Conservation (phyloP, 164 flowering plant species). For the Tetracentron sinense region DNA sequence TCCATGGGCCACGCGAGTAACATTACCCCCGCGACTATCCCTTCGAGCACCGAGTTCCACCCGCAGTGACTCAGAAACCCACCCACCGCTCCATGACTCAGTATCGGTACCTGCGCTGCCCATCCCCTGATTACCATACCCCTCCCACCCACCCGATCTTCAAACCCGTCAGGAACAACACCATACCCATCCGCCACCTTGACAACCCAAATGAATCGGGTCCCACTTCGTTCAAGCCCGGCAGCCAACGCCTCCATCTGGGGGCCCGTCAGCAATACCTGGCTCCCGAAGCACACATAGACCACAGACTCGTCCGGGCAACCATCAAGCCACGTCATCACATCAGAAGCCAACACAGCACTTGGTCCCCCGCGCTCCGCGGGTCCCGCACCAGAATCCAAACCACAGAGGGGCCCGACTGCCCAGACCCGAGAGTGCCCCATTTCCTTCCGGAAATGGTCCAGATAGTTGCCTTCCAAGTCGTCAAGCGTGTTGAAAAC, state of each 20-base stretch:
- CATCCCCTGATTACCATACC: slow-evolving; percentile 45
- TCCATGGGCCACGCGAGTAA: slow-evolving; percentile 62
- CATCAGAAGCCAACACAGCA: slow-evolving; percentile 17
- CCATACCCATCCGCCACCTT: slow-evolving; percentile 23
- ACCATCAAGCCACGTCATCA: slow-evolving; percentile 48
- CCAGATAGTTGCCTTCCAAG: slow-evolving; percentile 38
- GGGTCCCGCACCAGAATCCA: slow-evolving; percentile 2
- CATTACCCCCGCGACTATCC: slow-evolving; percentile 32
- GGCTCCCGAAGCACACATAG: slow-evolving; percentile 63
- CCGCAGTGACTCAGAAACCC: slow-evolving; percentile 62
- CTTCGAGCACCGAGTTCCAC: slow-evolving; percentile 60
- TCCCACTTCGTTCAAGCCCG: slow-evolving; percentile 41
- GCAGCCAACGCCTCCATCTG: slow-evolving; percentile 30
- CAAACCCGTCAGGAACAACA: slow-evolving; percentile 38
- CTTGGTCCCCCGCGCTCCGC: slow-evolving; percentile 33
- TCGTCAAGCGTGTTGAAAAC: slow-evolving; percentile 37
- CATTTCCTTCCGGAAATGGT: slow-evolving; percentile 20
- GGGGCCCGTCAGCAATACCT: slow-evolving; percentile 21
- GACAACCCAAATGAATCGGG: slow-evolving; percentile 45
- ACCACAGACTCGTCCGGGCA: slow-evolving; percentile 31
- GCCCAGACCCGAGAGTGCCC: slow-evolving; percentile 46
- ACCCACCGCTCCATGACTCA: slow-evolving; percentile 46
- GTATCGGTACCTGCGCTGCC: slow-evolving; percentile 50
- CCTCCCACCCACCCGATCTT: slow-evolving; percentile 34
- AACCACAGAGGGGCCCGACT: slow-evolving; percentile 59